Base-by-base conservation (phyloP, 78 protist genomes). In the Dictyostelium firmibasis region DNA sequence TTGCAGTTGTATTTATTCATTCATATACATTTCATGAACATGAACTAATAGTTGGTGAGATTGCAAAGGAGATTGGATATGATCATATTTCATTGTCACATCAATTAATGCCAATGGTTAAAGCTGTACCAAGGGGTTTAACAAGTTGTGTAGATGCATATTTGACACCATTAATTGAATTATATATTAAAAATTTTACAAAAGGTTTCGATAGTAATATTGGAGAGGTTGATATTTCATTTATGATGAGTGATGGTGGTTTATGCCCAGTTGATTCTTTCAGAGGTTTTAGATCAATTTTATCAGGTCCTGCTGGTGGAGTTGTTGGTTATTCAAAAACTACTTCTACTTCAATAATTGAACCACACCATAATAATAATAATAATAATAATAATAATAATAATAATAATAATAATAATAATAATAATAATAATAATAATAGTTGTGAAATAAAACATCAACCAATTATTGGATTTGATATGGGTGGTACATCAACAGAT, bases 401-500 rank as follows among this genome's bases (percentile, higher is more conserved):
- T 69, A 69, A 25, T 69, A 69, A 69, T 64, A 20, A 64, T 64
- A 64, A 64, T 64, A 64, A 64, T 64, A 64, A 64, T 64, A 64
- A 64, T 64, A 64, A 64, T 64, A 64, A 64, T 64, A 64, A 64
- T 78, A 78, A 78, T 78, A 50, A 25, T 31, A 78, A 78, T 50
- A 50, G 23, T n/a, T n/a, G n/a, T n/a, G 86, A 76, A 50, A 60
- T 31, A 2, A 57, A 57, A 57, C 23, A 13, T 43, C 81, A 41
- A 36, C 98, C 98, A 16, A 97, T 97, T 47, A 97, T 98, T 36
- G 99, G 99, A 23, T 98, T 98, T 50, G 99, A 98, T 97, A 98
- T 98, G 99, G 99, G 99, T 38, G 99, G 99, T 33, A 98, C 99
- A 2, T 96, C 98, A 7, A 98, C 99, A 2, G 99, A 98, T 82